These are phyloP conservation scores for Odontarrhena argentea DNA, from an alignment of 345 rosid species.

Conservation along the genomic window DNA sequence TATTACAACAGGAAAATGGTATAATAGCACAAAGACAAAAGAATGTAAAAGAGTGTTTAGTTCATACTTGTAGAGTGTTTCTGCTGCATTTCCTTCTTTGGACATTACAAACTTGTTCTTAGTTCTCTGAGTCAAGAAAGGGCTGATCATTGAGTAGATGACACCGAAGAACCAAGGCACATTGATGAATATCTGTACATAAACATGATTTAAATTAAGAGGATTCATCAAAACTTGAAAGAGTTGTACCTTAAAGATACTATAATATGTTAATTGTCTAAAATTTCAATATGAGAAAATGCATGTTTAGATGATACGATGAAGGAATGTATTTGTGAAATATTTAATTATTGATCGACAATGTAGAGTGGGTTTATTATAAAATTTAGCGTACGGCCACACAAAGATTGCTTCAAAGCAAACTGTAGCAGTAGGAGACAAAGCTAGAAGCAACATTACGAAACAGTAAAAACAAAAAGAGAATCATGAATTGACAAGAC, in stretches of 20 bases:
- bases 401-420: slow-evolving; percentile 26
- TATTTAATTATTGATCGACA: slow-evolving; percentile 6
- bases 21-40: neutral
- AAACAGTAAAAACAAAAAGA: slow-evolving; percentile 28
- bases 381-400: slow-evolving; percentile 31
- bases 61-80: slow-evolving; percentile 89
- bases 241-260: neutral
- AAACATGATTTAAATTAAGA: neutral
- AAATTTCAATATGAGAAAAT: slow-evolving; percentile 9
- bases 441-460: slow-evolving; percentile 22
- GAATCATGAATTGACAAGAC: slow-evolving; percentile 31
- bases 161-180: slow-evolving; percentile 98
- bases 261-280: neutral
- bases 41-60: neutral
- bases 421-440: slow-evolving; percentile 33
- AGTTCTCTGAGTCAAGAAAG: slow-evolving; percentile 90
- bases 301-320: neutral
- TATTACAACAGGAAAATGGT: neutral
- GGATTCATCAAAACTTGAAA: neutral
- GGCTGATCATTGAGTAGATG: slow-evolving; percentile 86
- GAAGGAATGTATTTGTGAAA: slow-evolving; percentile 11
- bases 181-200: slow-evolving; percentile 77
- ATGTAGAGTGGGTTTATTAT: slow-evolving; percentile 11
- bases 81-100: slow-evolving; percentile 85
- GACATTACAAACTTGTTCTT: slow-evolving; percentile 96